These are phyloP conservation scores for Candida sphagnicola DNA, from an alignment of 805 yeast species.

Conservation along the genomic window DNA sequence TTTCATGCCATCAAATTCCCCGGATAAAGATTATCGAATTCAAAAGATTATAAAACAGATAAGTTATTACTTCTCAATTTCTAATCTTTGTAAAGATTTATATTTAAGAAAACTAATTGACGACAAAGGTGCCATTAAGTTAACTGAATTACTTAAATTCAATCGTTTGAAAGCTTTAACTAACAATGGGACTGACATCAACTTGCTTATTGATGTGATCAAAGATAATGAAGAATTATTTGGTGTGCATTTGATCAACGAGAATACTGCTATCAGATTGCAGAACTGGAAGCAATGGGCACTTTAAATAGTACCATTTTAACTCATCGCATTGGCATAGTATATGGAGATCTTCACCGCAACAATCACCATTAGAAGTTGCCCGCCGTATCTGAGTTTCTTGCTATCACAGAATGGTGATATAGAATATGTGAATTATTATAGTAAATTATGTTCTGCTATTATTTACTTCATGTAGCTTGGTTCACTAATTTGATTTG, in stretches of 20 bases:
- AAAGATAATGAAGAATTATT: constrained; percentile 7
- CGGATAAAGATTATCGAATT: not conserved
- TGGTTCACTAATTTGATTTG: not conserved
- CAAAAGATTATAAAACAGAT: constrained; percentile 13
- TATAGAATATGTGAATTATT: no score
- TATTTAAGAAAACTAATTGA: constrained; percentile 16
- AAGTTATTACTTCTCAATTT: constrained; percentile 18
- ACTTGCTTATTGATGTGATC: constrained; percentile 10
- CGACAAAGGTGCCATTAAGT: constrained; percentile 13
- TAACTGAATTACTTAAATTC: constrained; percentile 14
- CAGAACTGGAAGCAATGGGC: constrained; percentile 17
- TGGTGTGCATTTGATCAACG: constrained; percentile 10
- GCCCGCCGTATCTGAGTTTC: no score
- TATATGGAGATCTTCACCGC: no score
- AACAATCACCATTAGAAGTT: no score
- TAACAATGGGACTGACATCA: constrained; percentile 10
- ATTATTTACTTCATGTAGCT: no score
- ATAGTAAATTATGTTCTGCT: no score
- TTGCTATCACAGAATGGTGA: no score
- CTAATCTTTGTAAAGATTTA: constrained; percentile 19
- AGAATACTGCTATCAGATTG: constrained; percentile 10
- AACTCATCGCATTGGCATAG: no score
- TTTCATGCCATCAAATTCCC: not conserved
- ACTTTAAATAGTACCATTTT: not conserved
- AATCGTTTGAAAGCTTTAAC: constrained; percentile 14